Percentiles rank a stretch among this genome's conserved stretches.
These are phyloP conservation scores for Triticum urartu DNA, from an alignment of 176 grass and related monocot genomes.

Conservation along the genomic window DNA sequence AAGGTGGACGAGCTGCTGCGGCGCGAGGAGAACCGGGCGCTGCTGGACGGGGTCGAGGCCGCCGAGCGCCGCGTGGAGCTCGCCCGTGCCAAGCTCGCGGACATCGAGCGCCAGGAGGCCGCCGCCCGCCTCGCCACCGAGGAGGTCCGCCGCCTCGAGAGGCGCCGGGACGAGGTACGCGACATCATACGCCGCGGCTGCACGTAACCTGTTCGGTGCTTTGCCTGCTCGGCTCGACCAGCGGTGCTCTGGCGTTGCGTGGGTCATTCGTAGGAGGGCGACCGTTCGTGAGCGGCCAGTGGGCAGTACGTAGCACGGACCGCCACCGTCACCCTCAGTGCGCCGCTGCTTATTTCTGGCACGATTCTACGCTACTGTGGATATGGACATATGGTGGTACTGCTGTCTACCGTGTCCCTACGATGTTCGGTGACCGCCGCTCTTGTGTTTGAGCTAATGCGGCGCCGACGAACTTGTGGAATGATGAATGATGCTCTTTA, in stretches of 20 bases:
- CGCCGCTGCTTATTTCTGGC: neutral
- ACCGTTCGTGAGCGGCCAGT: neutral
- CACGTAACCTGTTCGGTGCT: slow-evolving; percentile 31
- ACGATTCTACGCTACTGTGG: neutral
- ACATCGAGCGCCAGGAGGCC: slow-evolving; percentile 64
- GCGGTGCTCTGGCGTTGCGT: neutral
- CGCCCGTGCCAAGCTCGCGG: slow-evolving; percentile 68
- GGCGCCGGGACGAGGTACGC: slow-evolving; percentile 58
- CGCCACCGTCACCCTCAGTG: neutral
- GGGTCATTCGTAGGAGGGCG: slow-evolving; percentile 4
- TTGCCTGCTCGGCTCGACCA: neutral
- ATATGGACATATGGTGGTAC: neutral
- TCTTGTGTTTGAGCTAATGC: neutral
- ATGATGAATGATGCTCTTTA: neutral
- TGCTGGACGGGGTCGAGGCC: slow-evolving; percentile 67
- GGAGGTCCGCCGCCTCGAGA: slow-evolving; percentile 69
- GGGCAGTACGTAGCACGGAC: neutral
- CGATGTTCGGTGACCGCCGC: neutral
- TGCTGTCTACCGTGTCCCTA: neutral
- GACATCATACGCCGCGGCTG: neutral
- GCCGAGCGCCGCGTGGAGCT: slow-evolving; percentile 76
- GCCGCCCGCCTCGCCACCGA: slow-evolving; percentile 47
- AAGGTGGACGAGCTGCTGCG: slow-evolving; percentile 73
- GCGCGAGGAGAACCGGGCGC: slow-evolving; percentile 67
- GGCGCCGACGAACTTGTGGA: neutral